Evolutionary conservation across 345 rosid genomes (phyloP), one percentile per base, ranked within the genome.

Genomic region (Aquilaria yunnanensis): DNA sequence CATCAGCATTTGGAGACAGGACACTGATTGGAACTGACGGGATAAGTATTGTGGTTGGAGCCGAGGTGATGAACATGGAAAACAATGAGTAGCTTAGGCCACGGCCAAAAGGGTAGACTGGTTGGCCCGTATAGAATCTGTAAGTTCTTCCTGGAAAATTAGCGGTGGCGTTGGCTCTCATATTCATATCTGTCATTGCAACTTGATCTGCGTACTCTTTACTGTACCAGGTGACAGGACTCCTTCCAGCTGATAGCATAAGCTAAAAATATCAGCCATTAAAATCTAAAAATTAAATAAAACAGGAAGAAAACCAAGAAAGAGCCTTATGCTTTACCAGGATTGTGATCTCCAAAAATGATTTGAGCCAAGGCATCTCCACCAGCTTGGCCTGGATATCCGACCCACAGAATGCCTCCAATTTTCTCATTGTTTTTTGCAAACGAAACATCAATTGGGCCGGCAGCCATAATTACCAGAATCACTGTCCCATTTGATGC

Each of bases 341-440:
- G 80, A 68, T 78, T 75, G 6, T 67, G 51, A 45, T 75, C 73
- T 41, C 80, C 82, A 32, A 72, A 81, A 1, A 81, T 50, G 30
- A 81, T 69, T 43, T 78, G 66, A 30, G 82, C 78, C 9, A 75
- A 63, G 50, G 77, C 82, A 34, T 62, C 78, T 52, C 82, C 85
- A 30, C 85, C 82, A n/a, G 69, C 80, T 64, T 81, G 71, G 37
- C 82, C 82, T 5, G 82, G 85, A 53, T 75, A 81, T 4, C 82
- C 85, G 0, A 73, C 82, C 82, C 85, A 81, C 43, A 81, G 13
- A 12, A 81, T 81, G n/a, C 68, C 80, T 1, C 65, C 62, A 31
- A 78, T 67, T 12, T 54, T 56, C 3, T 12, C 50, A 14, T 57
- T 34, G 7, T 69, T 69, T 54, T 55, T 57, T 4, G 72, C 75